phyloP scores from a whole-genome alignment of 2,329 filamentous ascomycete species.

The Aspergillus flavus region DNA sequence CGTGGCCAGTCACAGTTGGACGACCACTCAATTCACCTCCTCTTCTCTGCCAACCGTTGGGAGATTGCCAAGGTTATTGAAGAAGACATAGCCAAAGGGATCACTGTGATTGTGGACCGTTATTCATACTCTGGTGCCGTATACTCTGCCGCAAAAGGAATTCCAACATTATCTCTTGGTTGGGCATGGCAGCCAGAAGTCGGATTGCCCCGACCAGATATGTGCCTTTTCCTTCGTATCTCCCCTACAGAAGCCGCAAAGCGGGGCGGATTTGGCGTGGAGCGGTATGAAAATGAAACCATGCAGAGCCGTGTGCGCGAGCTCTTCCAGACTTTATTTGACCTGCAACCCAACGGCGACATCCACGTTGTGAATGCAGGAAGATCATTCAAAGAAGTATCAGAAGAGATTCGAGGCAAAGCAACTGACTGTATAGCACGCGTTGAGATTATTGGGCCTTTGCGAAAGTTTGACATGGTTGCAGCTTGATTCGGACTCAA shows the following conservation, averaged over 20 bases:
- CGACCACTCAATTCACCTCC: conserved; percentile 85
- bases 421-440: conserved; percentile 34
- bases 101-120: conserved; percentile 81
- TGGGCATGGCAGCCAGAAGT: conserved; percentile 87
- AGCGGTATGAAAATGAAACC: conserved; percentile 82
- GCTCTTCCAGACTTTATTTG: conserved; percentile 64
- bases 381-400: conserved; percentile 54
- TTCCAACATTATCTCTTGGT: conserved; percentile 66
- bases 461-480: conserved; percentile 39
- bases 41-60: conserved; percentile 92
- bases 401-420: conserved; percentile 39
- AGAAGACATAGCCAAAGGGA: conserved; percentile 62
- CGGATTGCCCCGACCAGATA: conserved; percentile 82
- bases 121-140: conserved; percentile 96
- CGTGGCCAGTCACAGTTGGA: conserved; percentile 72
- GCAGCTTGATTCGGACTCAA: conserved; percentile 5
- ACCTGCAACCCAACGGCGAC: conserved; percentile 52
- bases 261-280: conserved; percentile 83
- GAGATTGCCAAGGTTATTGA: conserved; percentile 57
- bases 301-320: conserved; percentile 80
- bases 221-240: conserved; percentile 85
- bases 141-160: conserved; percentile 86
- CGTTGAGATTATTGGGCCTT: conserved; percentile 36
- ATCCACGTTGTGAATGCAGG: conserved; percentile 61
- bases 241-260: conserved; percentile 70